Conservation (phyloP, 768 basidiomycete genomes). For the Dacryopinax spathularia region DNA sequence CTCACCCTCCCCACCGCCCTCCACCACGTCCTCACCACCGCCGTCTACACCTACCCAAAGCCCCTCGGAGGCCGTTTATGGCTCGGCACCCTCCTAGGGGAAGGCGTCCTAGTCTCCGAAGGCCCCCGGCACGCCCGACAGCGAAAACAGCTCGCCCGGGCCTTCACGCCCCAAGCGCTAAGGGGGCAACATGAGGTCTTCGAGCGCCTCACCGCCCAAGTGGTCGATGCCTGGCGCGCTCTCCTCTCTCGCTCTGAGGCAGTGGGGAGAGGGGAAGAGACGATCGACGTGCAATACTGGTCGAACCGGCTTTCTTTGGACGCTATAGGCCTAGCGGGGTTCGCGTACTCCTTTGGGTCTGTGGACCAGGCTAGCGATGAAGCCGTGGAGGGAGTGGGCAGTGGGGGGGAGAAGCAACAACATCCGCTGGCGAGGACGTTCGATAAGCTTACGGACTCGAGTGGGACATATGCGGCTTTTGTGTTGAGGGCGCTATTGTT, state of each 20-base stretch:
- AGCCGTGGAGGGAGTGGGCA: no score
- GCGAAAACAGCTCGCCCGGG: slow-evolving; percentile 5
- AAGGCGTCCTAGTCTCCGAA: slow-evolving; percentile 55
- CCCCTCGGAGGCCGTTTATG: slow-evolving; percentile 47
- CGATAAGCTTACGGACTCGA: slow-evolving; percentile 14
- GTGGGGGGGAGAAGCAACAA: neutral
- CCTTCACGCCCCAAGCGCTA: slow-evolving; percentile 3
- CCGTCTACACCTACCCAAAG: slow-evolving; percentile 46
- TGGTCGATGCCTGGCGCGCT: neutral
- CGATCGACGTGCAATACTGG: slow-evolving; percentile 1
- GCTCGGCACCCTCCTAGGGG: slow-evolving; percentile 46
- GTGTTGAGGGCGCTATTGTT: slow-evolving; percentile 39
- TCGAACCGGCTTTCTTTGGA: slow-evolving; percentile 8
- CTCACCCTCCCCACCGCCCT: slow-evolving; percentile 43
- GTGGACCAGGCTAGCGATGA: neutral
- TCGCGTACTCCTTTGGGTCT: slow-evolving; percentile 12
- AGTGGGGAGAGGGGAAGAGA: neutral
- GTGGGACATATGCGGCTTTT: slow-evolving; percentile 11
- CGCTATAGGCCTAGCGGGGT: slow-evolving; percentile 13
- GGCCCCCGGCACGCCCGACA: slow-evolving; percentile 25
- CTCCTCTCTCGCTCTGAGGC: neutral
- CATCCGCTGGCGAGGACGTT: slow-evolving; percentile 1
- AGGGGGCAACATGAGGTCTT: neutral
- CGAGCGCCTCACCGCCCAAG: neutral
- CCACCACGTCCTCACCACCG: slow-evolving; percentile 40